Evolutionary conservation across 805 yeast genomes (phyloP).

Genomic region (Monosporozyma yasuniensis): DNA sequence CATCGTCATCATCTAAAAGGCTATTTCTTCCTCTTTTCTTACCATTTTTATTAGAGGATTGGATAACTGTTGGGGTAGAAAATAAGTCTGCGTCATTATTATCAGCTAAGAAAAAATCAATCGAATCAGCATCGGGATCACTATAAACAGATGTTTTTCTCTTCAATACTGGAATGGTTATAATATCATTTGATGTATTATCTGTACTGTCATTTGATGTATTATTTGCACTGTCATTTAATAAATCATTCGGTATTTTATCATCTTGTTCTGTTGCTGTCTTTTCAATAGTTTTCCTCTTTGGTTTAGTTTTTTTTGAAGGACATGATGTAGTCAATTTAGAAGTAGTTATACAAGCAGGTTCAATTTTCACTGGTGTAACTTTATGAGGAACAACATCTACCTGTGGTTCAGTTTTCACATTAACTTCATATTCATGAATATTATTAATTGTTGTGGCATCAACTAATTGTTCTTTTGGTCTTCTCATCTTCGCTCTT

Average conservation of each 20-base stretch:
- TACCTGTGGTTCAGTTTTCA: constrained; percentile 1
- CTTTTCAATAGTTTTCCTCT: not conserved
- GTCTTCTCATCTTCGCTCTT: constrained; percentile 60
- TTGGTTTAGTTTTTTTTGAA: not conserved
- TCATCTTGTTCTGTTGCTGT: not conserved
- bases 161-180: not conserved
- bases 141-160: not conserved
- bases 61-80: not conserved
- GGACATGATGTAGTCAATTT: not conserved
- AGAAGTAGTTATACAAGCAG: not conserved
- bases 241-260: not conserved
- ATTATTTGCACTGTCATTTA: not conserved
- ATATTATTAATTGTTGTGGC: constrained; percentile 41
- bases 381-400: not conserved
- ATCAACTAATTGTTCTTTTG: constrained; percentile 48
- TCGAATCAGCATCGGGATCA: not conserved
- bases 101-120: not conserved
- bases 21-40: not conserved
- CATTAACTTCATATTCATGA: constrained; percentile 27
- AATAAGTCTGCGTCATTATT: not conserved
- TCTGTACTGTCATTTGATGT: not conserved
- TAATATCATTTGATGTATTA: not conserved
- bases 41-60: not conserved
- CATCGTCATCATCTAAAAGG: not conserved
- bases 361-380: not conserved